These are phyloP conservation scores for Cryomyces antarcticus DNA, from an alignment of 495 filamentous ascomycete species.

Conservation along the genomic window DNA sequence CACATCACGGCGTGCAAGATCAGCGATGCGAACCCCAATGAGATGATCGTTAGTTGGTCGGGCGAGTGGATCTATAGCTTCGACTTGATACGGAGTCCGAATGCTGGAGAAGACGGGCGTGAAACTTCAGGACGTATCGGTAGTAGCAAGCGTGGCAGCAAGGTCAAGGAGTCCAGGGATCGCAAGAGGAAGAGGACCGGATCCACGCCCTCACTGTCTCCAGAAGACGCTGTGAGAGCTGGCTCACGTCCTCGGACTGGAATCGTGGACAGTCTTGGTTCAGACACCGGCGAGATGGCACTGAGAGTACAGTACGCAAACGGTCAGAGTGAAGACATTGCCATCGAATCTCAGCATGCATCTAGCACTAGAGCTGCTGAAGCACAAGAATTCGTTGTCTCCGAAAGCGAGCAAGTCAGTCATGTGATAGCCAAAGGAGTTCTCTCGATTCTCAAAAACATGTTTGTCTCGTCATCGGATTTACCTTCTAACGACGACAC, in stretches of 20 bases:
- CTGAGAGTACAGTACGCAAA: conserved; percentile 40
- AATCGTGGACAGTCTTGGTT: conserved; percentile 16
- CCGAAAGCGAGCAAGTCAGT: conserved; percentile 29
- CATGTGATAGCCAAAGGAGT: conserved; percentile 33
- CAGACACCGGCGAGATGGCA: conserved; percentile 17
- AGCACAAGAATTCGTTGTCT: conserved; percentile 25
- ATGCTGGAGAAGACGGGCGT: conserved; percentile 24
- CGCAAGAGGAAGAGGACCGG: conserved; percentile 39
- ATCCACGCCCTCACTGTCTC: conserved; percentile 23
- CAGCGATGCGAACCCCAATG: conserved; percentile 54
- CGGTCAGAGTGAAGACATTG: conserved; percentile 37
- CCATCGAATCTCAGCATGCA: conserved; percentile 17
- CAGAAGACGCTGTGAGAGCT: conserved; percentile 21
- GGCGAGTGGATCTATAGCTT: conserved; percentile 60
- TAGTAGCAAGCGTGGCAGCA: conserved; percentile 10
- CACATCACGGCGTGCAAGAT: conserved; percentile 64
- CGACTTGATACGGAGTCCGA: conserved; percentile 41
- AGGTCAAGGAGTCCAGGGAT: conserved; percentile 20
- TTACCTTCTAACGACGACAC: conserved; percentile 14
- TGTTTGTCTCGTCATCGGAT: conserved; percentile 36
- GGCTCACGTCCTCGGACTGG: conserved; percentile 24
- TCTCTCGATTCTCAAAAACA: conserved; percentile 33
- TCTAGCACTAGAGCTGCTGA: conserved; percentile 14
- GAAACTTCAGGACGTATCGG: conserved; percentile 6
- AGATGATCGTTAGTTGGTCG: conserved; percentile 58